Base-by-base conservation (phyloP, 345 rosid species). In the Combretum micranthum region DNA sequence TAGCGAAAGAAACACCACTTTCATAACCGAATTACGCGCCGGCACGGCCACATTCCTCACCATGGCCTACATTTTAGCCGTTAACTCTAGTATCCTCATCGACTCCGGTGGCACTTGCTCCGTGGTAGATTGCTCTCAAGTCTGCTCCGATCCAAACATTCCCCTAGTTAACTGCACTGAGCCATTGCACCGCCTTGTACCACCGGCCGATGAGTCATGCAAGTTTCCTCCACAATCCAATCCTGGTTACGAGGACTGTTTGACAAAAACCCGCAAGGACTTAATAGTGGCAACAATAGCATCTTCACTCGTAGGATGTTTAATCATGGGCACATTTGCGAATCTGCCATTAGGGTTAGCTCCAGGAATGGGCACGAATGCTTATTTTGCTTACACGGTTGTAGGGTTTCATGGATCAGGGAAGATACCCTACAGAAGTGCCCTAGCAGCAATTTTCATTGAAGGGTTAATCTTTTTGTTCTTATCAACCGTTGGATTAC, bases 41-140 rank as follows among this genome's bases (percentile, higher is more conserved):
- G 68, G 75, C 26, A 71, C 68, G 12, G 53, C 71, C 46, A 54
- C 65, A 26, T 71, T 71, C 63, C 68, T 71, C 22, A 66, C 71
- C 44, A 71, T 71, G 62, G 75, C 75, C 16, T 66, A 59, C 50
- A 63, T 71, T 13, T 17, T 66, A 4, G 75, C 68, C 0, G 65
- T 66, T 26, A 66, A 62, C 47, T 55, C 62, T 0, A 62, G 59
- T 62, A 71, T 66, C 62, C 61, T 71, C 19, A 20, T 65, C 13
- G 68, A 71, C 63, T 66, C 62, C 2, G 71, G 75, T 0, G 62
- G 71, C 45, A 53, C 71, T 0, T 62, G 75, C 61, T 43, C 55
- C 14, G 58, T 58, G 13, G 39, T 58, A 3, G 64, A 65, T 39
- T 71, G 68, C 42, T 0, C 50, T 32, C 20, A 13, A 2, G 47